Evolutionary conservation across 129 eudicot genomes (phyloP).

Genomic region (Erigeron canadensis): DNA sequence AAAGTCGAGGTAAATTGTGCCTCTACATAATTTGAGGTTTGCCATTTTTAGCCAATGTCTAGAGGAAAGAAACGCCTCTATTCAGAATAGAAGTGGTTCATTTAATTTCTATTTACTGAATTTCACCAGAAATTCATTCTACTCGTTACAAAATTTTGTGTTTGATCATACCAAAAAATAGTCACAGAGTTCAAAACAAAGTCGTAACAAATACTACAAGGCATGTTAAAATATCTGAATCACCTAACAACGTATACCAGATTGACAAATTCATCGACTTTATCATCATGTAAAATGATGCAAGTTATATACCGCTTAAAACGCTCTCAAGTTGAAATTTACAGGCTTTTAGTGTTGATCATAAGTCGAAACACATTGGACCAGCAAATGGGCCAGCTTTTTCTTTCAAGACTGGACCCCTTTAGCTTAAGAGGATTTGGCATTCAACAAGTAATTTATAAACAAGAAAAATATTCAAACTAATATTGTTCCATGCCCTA

Average conservation of each 20-base stretch:
- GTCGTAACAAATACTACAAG: background rate
- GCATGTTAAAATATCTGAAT: background rate
- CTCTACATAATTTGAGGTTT: background rate
- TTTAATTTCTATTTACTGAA: background rate
- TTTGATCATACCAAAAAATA: too few species aligned
- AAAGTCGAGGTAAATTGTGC: background rate
- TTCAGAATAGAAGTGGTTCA: too few species aligned
- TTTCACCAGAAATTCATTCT: too few species aligned
- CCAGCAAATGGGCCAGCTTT: too few species aligned
- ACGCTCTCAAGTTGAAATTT: too few species aligned
- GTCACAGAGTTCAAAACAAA: background rate
- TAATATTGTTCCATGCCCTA: background rate
- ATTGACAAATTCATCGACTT: background rate
- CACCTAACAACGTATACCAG: background rate
- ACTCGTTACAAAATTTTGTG: too few species aligned
- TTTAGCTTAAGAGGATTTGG: background rate
- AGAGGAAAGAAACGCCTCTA: background rate
- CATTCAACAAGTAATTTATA: background rate
- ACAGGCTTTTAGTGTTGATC: too few species aligned
- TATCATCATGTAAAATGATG: background rate
- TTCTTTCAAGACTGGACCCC: too few species aligned
- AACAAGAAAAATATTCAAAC: background rate
- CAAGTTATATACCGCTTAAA: too few species aligned
- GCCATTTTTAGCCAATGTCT: background rate
- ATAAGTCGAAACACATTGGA: too few species aligned